phyloP scores from a whole-genome alignment of 2,329 filamentous ascomycete genomes.

The Alternaria brassicicola region DNA sequence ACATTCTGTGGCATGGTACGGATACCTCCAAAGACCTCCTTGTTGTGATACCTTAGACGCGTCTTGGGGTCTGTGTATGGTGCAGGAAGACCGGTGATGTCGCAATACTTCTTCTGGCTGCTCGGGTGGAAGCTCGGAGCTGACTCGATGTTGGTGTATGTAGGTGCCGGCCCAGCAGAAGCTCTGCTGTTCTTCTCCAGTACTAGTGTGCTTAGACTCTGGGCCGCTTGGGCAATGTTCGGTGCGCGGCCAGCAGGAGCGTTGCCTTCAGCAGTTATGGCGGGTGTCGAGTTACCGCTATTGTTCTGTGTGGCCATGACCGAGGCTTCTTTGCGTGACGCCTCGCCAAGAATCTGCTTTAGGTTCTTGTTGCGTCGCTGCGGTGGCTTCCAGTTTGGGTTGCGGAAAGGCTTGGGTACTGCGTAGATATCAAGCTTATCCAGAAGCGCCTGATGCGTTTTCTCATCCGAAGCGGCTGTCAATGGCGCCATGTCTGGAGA shows the following conservation, averaged over 20 bases:
- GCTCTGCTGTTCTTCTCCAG: conserved; percentile 74
- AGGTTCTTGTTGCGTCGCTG: conserved; percentile 98
- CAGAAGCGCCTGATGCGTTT: conserved; percentile 79
- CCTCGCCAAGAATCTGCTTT: conserved; percentile 93
- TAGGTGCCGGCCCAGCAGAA: conserved; percentile 66
- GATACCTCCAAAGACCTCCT: conserved; percentile 86
- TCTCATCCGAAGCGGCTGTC: conserved; percentile 75
- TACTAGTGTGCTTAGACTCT: conserved; percentile 84
- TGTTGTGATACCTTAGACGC: conserved; percentile 87
- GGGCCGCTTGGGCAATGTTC: conserved; percentile 88
- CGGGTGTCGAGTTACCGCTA: conserved; percentile 75
- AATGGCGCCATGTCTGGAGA: conserved; percentile 60
- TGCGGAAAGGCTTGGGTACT: conserved; percentile 88
- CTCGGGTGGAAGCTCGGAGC: conserved; percentile 81
- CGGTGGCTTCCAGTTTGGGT: conserved; percentile 86
- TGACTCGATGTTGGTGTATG: conserved; percentile 96
- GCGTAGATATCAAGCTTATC: conserved; percentile 90
- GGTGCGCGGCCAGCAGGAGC: conserved; percentile 66
- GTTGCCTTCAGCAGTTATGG: conserved; percentile 43
- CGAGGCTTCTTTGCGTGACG: conserved; percentile 86
- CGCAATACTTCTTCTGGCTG: conserved; percentile 88
- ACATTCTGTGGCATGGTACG: conserved; percentile 79
- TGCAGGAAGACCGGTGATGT: conserved; percentile 90
- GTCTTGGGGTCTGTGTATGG: conserved; percentile 96
- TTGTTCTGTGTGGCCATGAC: conserved; percentile 81